phyloP scores from a whole-genome alignment of 2,329 filamentous ascomycete genomes.

The Trichoderma brevicompactum region DNA sequence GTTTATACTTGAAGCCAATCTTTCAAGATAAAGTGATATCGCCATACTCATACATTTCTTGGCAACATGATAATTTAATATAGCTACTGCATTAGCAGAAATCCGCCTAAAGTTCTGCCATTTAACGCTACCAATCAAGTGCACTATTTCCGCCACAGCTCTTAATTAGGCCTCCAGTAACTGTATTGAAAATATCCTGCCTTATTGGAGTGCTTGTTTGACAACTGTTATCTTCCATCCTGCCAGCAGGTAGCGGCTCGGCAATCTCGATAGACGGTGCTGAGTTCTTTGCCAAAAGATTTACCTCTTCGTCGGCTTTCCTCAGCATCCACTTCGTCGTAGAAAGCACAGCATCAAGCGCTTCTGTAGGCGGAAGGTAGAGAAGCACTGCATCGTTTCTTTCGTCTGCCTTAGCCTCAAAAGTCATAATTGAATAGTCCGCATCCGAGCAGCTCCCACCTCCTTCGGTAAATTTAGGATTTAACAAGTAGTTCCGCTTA shows the following conservation, averaged over 20 bases:
- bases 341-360: constrained; percentile 78
- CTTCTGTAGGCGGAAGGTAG: constrained; percentile 77
- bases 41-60: too few relatives aligned
- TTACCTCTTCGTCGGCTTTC: constrained; percentile 61
- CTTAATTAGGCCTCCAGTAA: neutral
- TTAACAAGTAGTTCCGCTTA: constrained; percentile 78
- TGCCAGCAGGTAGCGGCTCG: neutral
- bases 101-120: neutral
- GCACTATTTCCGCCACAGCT: neutral
- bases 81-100: too few relatives aligned
- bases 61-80: too few relatives aligned
- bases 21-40: too few relatives aligned
- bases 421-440: constrained; percentile 78
- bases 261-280: neutral
- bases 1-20: too few relatives aligned
- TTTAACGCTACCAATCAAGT: constrained; percentile 9
- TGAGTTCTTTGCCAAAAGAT: neutral
- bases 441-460: constrained; percentile 62
- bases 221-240: neutral
- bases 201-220: neutral
- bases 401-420: constrained; percentile 70
- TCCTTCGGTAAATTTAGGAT: constrained; percentile 72
- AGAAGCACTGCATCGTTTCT: constrained; percentile 84
- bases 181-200: too few relatives aligned
- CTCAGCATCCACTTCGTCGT: constrained; percentile 79